Conservation (phyloP, 2,329 filamentous ascomycete genomes). For the Westerdykella sp. region DNA sequence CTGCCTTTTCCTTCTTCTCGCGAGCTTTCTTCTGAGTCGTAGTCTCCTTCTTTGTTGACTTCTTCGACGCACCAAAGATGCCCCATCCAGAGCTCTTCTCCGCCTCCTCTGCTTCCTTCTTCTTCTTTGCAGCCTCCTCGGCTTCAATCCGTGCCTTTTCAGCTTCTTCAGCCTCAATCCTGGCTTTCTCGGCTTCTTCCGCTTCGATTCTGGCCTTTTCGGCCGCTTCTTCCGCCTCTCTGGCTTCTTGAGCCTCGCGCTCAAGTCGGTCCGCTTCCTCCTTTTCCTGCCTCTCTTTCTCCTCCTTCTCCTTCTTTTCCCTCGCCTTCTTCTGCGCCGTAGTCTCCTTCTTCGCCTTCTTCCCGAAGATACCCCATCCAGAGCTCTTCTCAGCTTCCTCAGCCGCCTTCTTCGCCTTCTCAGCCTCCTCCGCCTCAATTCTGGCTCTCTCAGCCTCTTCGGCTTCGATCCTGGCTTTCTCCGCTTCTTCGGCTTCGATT, state of each 20-base stretch:
- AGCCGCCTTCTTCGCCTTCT: constrained; percentile 13
- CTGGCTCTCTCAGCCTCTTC: constrained; percentile 20
- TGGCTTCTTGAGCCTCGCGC: constrained; percentile 34
- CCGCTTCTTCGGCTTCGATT: constrained; percentile 14
- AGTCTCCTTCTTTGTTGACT: constrained; percentile 7
- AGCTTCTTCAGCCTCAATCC: constrained; percentile 13
- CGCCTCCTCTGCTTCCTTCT: constrained; percentile 24
- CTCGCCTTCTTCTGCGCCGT: constrained; percentile 8
- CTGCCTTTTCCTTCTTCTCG: constrained; percentile 8
- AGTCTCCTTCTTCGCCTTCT: constrained; percentile 25
- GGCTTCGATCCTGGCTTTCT: constrained; percentile 18
- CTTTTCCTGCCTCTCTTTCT: constrained; percentile 17
- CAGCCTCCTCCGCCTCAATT: constrained; percentile 24
- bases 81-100: constrained; percentile 27
- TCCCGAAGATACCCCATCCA: constrained; percentile 22
- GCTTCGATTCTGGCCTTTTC: constrained; percentile 22
- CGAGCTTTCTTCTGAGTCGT: constrained; percentile 8
- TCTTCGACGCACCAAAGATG: constrained; percentile 16
- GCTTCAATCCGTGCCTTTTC: constrained; percentile 18
- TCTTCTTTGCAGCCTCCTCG: constrained; percentile 18
- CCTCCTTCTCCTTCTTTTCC: constrained; percentile 8
- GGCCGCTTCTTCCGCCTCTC: constrained; percentile 22
- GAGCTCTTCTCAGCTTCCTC: constrained; percentile 27
- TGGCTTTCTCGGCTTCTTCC: constrained; percentile 24
- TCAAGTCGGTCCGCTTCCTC: constrained; percentile 22